Base-by-base conservation (phyloP, 2,329 filamentous ascomycete species). In the Bipolaris zeicola region DNA sequence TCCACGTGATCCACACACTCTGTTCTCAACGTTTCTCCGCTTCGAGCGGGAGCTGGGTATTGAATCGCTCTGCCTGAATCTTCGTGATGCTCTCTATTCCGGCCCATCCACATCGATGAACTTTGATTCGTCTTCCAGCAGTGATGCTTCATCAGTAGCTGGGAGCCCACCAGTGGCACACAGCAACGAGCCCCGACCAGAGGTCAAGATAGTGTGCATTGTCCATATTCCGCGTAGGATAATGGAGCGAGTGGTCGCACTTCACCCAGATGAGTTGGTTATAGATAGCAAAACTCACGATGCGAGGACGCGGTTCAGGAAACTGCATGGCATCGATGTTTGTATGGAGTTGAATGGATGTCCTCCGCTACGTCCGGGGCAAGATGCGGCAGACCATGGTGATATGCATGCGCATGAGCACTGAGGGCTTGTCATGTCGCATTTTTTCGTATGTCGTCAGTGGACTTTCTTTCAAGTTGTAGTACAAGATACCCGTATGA, bases 251-350 rank as follows among this genome's bases (percentile, higher is more conserved):
- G 77, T 81, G 34, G 71, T 73, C n/a, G 77, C 82, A 28, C 78
- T 81, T 70, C 84, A 85, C 61, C 77, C 87, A 14, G 84, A 85
- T 51, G 83, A 86, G 61, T 77, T 80, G 44, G 62, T 42, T 7
- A 60, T 72, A 22, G 72, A 74, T 52, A 59, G 14, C 3, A 46
- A 63, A 36, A 64, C 64, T 6, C 66, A 70, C 7, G 73, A 76
- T 60, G 73, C 72, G 6, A 54, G 74, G 52, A 76, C 73, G 2
- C 44, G 64, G 54, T 76, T 75, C 41, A 50, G 69, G 33, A 68
- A 57, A 36, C 37, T 74, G 43, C 65, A 69, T 58, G 71, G 72
- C 1, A 63, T 68, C 8, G 72, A 75, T 16, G 66, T 76, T 2
- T 68, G 69, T 57, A 56, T 75, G 22, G 73, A 75, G 65, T 58